Evolutionary conservation across 208 protist genomes (phyloP), one percentile per base, ranked within the genome.

Genomic region (Blastocrithidia nonstop): DNA sequence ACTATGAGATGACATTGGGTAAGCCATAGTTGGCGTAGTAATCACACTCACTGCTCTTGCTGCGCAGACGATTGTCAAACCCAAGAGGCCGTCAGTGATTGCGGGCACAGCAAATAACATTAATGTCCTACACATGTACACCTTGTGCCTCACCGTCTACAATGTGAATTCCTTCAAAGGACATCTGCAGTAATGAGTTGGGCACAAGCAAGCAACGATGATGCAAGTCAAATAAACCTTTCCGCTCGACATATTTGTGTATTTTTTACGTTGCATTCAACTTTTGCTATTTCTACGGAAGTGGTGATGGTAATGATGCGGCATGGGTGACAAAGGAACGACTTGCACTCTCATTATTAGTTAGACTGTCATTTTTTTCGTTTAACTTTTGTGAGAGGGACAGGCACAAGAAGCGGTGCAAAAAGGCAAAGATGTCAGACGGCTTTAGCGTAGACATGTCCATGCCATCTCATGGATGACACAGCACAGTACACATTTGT

Each of bases 401-500:
- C n/a, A n/a, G n/a, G n/a, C n/a, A 50, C 23, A 94, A 53, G 25
- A 72, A 54, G 8, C 55, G 53, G 28, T 69, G 58, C 8, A 94
- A 45, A 54, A 88, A 77, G 4, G 52, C 26, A 54, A 94, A 88
- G 17, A 94, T 67, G 13, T 77, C 83, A 21, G 38, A 47, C 7
- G 77, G 80, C 8, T 47, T 56, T 25, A 94, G 62, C n/a, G 86
- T 67, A 15, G 75, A 76, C 65, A 90, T 74, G 62, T 94, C 85
- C 0, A 80, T 67, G 46, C 61, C 62, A 41, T 89, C 71, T 80
- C 79, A 89, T 27, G 84, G 80, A 52, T 93, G 66, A 44, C 79
- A 88, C 36, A 93, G 57, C 9, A 81, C 54, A 19, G 84, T 77
- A 39, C 78, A 87, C 58, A 88, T 68, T 35, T 61, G 55, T 5